Conservation (phyloP, 768 basidiomycete genomes). For the Leucocoprinus birnbaumii region DNA sequence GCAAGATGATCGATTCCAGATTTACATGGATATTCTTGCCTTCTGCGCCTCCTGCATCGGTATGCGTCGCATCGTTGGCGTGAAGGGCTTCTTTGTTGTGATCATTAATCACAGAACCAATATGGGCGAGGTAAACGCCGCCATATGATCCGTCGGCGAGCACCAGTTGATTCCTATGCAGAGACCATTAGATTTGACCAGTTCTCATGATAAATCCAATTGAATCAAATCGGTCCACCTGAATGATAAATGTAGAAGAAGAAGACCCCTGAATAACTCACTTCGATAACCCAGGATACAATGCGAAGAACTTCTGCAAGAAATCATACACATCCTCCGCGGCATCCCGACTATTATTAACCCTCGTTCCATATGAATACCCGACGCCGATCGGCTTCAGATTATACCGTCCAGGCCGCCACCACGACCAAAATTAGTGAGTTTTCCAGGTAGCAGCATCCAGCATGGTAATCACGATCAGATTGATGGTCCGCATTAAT, state of each 20-base stretch:
- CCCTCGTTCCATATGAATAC: conserved; percentile 29
- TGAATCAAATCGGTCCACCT: no score
- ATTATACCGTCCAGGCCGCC: not conserved
- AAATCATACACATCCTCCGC: conserved; percentile 33
- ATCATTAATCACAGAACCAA: conserved; percentile 31
- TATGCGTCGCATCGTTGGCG: not conserved
- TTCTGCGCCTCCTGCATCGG: conserved; percentile 2
- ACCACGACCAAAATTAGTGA: not conserved
- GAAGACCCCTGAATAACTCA: not conserved
- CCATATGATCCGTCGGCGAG: conserved; percentile 32
- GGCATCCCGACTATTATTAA: conserved; percentile 27
- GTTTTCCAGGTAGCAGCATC: no score
- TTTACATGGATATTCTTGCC: conserved; percentile 24
- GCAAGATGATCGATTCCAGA: conserved; percentile 29
- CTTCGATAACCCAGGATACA: conserved; percentile 20
- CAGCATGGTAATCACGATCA: no score
- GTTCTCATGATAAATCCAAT: no score
- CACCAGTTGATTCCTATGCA: conserved; percentile 21
- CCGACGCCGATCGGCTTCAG: conserved; percentile 29
- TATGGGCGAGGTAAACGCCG: conserved; percentile 31
- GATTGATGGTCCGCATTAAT: no score
- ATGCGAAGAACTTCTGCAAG: conserved; percentile 28
- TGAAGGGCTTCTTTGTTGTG: conserved; percentile 23
- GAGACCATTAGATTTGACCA: not conserved
- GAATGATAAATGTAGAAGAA: no score